Evolutionary conservation across 805 yeast species (phyloP), one percentile per base, ranked within the genome.

Genomic region (Kurtzmaniella fragi): DNA sequence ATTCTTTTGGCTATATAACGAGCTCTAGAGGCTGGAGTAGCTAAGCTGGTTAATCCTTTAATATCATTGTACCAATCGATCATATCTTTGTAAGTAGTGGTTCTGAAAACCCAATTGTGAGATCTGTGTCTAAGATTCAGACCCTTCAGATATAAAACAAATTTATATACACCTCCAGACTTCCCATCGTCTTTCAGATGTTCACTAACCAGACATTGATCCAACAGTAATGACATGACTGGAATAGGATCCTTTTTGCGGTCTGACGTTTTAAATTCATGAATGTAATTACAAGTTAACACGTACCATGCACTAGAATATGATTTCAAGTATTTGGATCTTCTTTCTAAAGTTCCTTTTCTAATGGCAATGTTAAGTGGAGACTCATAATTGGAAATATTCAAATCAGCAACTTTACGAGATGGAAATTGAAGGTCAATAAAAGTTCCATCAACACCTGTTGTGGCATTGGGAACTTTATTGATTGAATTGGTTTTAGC

Each of bases 101-200:
- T 82, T 47, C 95, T 75, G 67, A 91, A 90, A n/a, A 90, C 93
- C 87, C 93, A 88, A 52, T 88, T 89, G 63, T 90, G 97, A 32
- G 88, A 86, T 53, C 87, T 73, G 45, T 80, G 82, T 45, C 87
- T 71, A 43, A 84, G 64, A 44, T 80, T 78, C 46, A 82, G 80
- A 56, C 58, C 67, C 52, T 84, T 86, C 13, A 89, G 78, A 47
- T 77, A 78, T 44, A 91, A 67, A 9, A 89, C 85, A 61, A 91
- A 93, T 63, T 89, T 89, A 57, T 80, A 80, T 42, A 64, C 66
- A 3, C 76, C 70, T 36, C 75, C 77, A 29, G 70, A 58, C 38
- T 63, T 68, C 20, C 81, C 78, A 47, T 83, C 87, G 50, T 79
- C 80, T 56, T 80, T 79, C 10, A 91, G 80, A 63, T 86, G 95